Percentiles rank a stretch among this genome's conserved stretches.
Conservation (phyloP, 2,329 filamentous ascomycete genomes). For the Keithomyces neogunnii region DNA sequence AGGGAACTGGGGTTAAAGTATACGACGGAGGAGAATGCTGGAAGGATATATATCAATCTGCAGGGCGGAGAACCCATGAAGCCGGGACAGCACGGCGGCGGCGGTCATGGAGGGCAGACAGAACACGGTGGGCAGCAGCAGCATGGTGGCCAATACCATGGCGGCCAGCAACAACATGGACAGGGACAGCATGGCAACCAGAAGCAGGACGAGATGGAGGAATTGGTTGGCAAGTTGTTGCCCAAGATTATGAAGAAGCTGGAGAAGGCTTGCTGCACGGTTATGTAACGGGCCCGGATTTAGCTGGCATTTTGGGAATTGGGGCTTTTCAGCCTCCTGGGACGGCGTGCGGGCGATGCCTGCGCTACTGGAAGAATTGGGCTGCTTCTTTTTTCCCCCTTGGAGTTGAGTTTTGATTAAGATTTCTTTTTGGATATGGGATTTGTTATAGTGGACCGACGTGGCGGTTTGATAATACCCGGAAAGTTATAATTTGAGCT, state of each 20-base stretch:
- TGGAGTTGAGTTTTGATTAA: not conserved
- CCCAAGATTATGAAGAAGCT: conserved; percentile 54
- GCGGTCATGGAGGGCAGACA: conserved; percentile 23
- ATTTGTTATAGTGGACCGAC: not conserved
- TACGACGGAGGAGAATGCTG: conserved; percentile 79
- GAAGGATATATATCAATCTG: conserved; percentile 81
- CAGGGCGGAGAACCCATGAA: conserved; percentile 58
- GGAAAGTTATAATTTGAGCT: no score
- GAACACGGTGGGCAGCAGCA: conserved; percentile 28
- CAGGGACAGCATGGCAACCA: conserved; percentile 32
- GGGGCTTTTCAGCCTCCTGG: conserved; percentile 3
- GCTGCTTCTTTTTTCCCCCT: no score
- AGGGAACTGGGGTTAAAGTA: conserved; percentile 75
- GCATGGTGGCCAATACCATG: conserved; percentile 26
- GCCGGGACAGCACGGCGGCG: conserved; percentile 17
- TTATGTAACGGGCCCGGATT: conserved; percentile 50
- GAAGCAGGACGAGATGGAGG: conserved; percentile 46
- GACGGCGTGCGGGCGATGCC: no score
- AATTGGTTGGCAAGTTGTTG: conserved; percentile 52
- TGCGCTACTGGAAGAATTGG: no score
- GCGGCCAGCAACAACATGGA: conserved; percentile 26
- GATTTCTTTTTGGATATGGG: not conserved
- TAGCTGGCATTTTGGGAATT: not conserved
- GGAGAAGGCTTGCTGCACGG: conserved; percentile 61
- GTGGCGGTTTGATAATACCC: not conserved